Base-by-base conservation (phyloP, 2,329 filamentous ascomycete genomes). In the Venturiaceae sp. region DNA sequence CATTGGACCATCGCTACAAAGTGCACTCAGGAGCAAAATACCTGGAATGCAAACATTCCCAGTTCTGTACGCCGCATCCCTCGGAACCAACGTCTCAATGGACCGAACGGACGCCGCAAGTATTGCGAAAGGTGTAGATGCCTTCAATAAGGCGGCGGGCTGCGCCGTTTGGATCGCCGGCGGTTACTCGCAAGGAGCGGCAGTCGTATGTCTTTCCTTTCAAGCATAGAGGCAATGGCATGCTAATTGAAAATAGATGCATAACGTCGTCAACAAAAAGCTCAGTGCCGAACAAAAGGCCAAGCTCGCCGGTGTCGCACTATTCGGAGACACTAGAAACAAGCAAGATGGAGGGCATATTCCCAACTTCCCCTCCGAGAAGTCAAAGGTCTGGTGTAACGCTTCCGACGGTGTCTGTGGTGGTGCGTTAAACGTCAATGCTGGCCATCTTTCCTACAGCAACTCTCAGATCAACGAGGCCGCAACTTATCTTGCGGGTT, bases 281-380 rank as follows among this genome's bases (percentile, higher is more conserved):
- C 23, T 57, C 5, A 32, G 28, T 7, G 16, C 37, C 6, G 55
- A 36, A 14, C 1, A 6, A 21, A 57, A 57, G 26, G 19, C 21
- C 21, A 57, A 74, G 66, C 66, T 76, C 59, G 71, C 68, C 47
- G 72, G 69, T 23, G 65, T 67, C 1, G 70, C 71, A 11, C 67
- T 74, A 28, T 75, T 73, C 44, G 74, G 74, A 0, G 75, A 76
- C 61, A 75, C 74, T 57, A 71, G 75, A 68, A 76, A 77, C 64
- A 61, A 67, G 53, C 75, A 76, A 63, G 74, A 75, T 62, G 53
- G 57, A 2, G 72, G 74, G 37, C 58, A 64, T 46, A 75, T 77
- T 28, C 70, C 69, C 46, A 69, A 70, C 61, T 77, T 70, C 61
- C 69, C 72, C 0, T 57, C 58, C 0, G 65, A 67, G 41, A 66